phyloP scores from a whole-genome alignment of 768 basidiomycete genomes.

The Rhodocollybia butyracea region DNA sequence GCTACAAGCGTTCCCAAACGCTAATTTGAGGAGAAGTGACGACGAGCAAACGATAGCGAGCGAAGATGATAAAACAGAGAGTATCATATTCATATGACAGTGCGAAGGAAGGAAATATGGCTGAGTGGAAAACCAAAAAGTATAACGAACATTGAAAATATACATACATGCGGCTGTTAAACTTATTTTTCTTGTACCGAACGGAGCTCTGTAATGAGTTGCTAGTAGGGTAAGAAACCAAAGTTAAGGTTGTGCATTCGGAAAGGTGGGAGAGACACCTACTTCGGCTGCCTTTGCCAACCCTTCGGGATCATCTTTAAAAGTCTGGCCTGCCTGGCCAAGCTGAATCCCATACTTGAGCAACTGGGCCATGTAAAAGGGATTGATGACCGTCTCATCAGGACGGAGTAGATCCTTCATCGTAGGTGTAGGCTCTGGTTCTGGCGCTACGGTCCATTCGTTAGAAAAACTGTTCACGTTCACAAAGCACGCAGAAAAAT shows the following conservation, averaged over 20 bases:
- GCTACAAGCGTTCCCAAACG: conserved; percentile 8
- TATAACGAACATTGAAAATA: not conserved
- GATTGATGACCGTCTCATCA: conserved; percentile 73
- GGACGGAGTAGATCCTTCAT: conserved; percentile 29
- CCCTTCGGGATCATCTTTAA: conserved; percentile 39
- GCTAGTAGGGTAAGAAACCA: conserved; percentile 30
- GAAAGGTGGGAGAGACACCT: conserved; percentile 11
- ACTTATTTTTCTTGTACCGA: conserved; percentile 5
- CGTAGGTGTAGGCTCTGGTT: conserved; percentile 19
- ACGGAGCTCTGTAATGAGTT: conserved; percentile 53
- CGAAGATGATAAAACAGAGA: not conserved
- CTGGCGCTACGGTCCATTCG: conserved; percentile 22
- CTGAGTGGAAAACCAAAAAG: not conserved
- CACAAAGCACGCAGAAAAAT: not conserved
- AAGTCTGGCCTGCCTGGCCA: conserved; percentile 30
- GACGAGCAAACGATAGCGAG: conserved; percentile 4
- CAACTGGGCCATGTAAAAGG: conserved; percentile 76
- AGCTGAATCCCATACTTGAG: conserved; percentile 68
- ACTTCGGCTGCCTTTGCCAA: conserved; percentile 59
- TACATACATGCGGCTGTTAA: not conserved
- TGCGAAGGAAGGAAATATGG: not conserved
- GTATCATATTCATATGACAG: not conserved
- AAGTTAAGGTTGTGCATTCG: not conserved
- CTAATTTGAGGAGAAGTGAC: not conserved
- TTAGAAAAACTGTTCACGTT: not conserved